Percentiles rank a stretch among this genome's conserved stretches.
Conservation (phyloP, 2,329 filamentous ascomycete genomes). For the Mollisiaceae sp. region DNA sequence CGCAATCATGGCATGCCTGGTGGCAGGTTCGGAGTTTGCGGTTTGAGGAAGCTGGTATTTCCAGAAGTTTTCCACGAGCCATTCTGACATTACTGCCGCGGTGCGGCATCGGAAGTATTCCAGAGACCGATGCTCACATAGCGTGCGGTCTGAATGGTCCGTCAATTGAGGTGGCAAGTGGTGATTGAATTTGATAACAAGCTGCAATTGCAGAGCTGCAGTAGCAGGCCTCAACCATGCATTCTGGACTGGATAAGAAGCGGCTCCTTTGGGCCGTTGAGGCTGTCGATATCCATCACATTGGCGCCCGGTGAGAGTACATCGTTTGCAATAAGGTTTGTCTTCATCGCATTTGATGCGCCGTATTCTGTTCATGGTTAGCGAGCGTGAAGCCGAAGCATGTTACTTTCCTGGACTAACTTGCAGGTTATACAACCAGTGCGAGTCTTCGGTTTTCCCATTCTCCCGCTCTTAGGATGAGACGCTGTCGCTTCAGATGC, state of each 20-base stretch:
- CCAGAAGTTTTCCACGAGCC: constrained; percentile 52
- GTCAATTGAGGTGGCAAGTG: not conserved
- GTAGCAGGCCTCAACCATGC: constrained; percentile 1
- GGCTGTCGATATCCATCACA: constrained; percentile 4
- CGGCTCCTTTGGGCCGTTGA: not conserved
- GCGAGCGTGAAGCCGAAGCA: not conserved
- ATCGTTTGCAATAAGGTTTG: not conserved
- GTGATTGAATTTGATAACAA: constrained; percentile 1
- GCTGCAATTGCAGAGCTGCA: not conserved
- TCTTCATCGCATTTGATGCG: constrained; percentile 2
- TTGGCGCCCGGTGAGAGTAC: not conserved
- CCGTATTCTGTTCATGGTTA: not conserved
- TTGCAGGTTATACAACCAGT: not conserved
- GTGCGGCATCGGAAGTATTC: constrained; percentile 49
- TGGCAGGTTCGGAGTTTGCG: constrained; percentile 50
- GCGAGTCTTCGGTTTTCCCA: constrained; percentile 2
- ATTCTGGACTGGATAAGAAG: not conserved
- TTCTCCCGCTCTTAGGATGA: constrained; percentile 2
- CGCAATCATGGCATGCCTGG: constrained; percentile 56
- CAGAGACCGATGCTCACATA: constrained; percentile 19
- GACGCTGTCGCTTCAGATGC: not conserved
- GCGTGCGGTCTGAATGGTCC: not conserved
- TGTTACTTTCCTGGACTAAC: not conserved
- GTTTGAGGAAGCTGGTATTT: constrained; percentile 51
- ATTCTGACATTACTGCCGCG: constrained; percentile 49